Conservation (phyloP, 2,329 filamentous ascomycete species). For the Aspergillus jensenii region DNA sequence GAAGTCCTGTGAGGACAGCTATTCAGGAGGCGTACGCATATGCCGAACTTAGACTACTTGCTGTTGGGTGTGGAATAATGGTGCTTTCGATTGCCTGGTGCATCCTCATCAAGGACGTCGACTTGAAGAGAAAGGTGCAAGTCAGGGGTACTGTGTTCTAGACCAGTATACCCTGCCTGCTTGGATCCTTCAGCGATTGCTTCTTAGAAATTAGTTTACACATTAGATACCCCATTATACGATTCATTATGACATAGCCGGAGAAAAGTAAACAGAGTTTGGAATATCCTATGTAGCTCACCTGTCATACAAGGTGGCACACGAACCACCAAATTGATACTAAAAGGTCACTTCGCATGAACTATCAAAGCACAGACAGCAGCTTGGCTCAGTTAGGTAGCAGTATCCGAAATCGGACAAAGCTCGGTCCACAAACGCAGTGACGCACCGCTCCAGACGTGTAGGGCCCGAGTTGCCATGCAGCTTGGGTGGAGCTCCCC, state of each 20-base stretch:
- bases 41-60: conserved; percentile 53
- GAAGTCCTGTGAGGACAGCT: conserved; percentile 50
- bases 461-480: not conserved
- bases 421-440: not conserved
- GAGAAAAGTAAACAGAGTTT: too few species aligned
- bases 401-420: conserved; percentile 2
- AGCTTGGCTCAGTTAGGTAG: too few species aligned
- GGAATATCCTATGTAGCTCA: too few species aligned
- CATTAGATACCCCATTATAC: not conserved
- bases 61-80: conserved; percentile 49
- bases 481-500: not conserved
- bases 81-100: conserved; percentile 45
- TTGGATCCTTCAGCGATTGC: too few species aligned
- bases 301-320: too few species aligned
- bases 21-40: conserved; percentile 63
- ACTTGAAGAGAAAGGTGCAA: conserved; percentile 51
- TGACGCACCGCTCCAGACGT: not conserved
- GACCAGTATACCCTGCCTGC: too few species aligned
- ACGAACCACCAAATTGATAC: too few species aligned
- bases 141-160: conserved; percentile 55
- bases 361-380: too few species aligned
- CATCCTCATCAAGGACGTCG: conserved; percentile 51
- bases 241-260: too few species aligned
- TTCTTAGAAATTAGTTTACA: not conserved
- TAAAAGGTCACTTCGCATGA: too few species aligned